These are phyloP conservation scores for Elongisporangium undulatum DNA, from an alignment of 352 stramenopile genomes.

Conservation along the genomic window DNA sequence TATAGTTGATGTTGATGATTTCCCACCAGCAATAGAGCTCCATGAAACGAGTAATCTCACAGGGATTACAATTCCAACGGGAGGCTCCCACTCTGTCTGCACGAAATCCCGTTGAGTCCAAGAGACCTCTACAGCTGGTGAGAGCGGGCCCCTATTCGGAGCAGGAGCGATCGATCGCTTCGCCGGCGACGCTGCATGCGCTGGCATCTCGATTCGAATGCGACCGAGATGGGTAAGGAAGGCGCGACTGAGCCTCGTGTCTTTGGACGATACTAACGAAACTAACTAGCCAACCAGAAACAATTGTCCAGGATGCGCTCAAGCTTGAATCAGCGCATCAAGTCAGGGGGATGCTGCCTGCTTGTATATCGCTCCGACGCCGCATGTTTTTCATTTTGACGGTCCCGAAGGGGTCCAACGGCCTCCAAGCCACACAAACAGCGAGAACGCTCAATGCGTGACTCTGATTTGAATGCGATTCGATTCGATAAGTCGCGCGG, in stretches of 20 bases:
- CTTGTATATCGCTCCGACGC: neutral
- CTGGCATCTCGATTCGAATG: neutral
- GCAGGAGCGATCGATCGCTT: neutral
- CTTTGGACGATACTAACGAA: neutral
- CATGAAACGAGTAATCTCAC: neutral
- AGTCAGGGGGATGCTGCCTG: neutral
- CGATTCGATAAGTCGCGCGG: neutral
- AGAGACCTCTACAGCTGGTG: no score
- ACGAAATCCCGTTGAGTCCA: neutral
- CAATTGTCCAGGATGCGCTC: no score
- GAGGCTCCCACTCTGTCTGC: neutral
- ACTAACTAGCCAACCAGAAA: neutral
- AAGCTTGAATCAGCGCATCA: neutral
- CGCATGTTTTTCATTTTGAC: neutral
- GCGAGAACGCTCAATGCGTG: neutral
- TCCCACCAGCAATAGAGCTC: no score
- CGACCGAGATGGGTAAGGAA: neutral
- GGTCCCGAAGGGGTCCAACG: neutral
- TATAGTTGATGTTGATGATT: no score
- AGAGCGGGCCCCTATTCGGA: neutral
- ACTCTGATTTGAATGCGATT: neutral
- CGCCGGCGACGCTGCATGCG: neutral
- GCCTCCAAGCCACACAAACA: neutral
- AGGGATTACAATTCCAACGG: neutral
- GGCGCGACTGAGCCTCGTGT: no score